Evolutionary conservation across 306 rosid genomes (phyloP).

Genomic region (Alnus rubra): DNA sequence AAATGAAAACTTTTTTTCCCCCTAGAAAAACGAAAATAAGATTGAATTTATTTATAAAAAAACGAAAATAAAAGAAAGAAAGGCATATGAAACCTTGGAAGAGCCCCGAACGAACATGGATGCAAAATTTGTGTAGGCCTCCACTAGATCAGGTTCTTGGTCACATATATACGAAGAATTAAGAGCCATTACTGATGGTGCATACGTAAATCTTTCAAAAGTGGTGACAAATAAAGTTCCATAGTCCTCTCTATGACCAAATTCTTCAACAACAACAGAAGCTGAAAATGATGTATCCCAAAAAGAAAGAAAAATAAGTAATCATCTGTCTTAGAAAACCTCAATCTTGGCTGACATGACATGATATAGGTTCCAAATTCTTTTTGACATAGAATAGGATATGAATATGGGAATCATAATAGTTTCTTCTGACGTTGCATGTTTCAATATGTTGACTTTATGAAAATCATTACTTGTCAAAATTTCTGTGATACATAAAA

Average conservation of each 20-base stretch:
- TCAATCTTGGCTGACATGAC: not conserved
- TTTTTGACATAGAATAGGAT: not conserved
- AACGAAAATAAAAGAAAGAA: conserved; percentile 3
- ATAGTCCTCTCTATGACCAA: conserved; percentile 76
- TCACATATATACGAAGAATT: conserved; percentile 93
- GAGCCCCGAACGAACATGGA: conserved; percentile 73
- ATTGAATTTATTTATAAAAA: not conserved
- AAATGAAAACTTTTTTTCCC: no score
- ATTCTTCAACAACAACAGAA: conserved; percentile 89
- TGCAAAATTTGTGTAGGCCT: conserved; percentile 91
- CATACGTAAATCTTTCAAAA: conserved; percentile 86
- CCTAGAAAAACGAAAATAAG: not conserved
- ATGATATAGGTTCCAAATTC: not conserved
- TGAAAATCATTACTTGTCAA: not conserved
- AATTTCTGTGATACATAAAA: not conserved
- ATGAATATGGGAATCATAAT: not conserved
- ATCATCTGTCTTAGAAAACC: not conserved
- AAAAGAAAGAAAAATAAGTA: conserved; percentile 19
- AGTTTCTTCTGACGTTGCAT: not conserved
- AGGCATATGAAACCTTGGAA: conserved; percentile 55
- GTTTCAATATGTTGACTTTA: not conserved
- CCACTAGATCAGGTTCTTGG: conserved; percentile 99
- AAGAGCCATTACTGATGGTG: conserved; percentile 85
- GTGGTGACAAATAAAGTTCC: conserved; percentile 79
- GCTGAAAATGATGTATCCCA: conserved; percentile 51